These are phyloP conservation scores for Paramecium octaurelia DNA, from an alignment of 73 alveolate genomes.

Conservation along the genomic window DNA sequence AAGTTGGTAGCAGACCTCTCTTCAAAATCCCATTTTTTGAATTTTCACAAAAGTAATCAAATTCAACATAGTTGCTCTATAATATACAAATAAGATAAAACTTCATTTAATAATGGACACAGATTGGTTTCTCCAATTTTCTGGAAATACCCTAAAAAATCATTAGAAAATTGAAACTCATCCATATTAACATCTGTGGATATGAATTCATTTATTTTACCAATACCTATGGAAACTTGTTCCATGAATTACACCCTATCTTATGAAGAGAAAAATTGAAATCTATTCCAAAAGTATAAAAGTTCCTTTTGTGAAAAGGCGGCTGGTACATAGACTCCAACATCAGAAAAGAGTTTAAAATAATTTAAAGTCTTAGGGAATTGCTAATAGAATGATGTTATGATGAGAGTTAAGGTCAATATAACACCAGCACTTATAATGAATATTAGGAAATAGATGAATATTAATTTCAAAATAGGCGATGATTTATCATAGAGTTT, in stretches of 20 bases:
- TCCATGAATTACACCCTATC: not conserved
- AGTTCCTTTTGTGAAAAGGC: not conserved
- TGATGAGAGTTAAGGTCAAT: not conserved
- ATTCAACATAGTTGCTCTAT: not conserved
- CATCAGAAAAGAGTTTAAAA: not conserved
- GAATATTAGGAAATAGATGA: not conserved
- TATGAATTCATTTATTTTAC: not conserved
- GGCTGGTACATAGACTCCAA: constrained; percentile 1
- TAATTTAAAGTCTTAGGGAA: not conserved
- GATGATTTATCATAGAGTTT: not conserved
- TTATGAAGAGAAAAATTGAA: not conserved
- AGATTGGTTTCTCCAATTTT: not conserved
- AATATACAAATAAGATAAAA: not conserved
- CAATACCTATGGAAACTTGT: not conserved
- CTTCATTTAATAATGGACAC: not conserved
- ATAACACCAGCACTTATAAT: not conserved
- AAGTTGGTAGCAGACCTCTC: not conserved
- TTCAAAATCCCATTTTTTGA: not conserved
- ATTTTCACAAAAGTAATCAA: not conserved
- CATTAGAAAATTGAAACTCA: not conserved
- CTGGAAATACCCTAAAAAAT: not conserved
- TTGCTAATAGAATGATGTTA: not conserved
- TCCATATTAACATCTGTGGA: not conserved
- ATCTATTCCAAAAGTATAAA: not conserved
- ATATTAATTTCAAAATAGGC: not conserved